A percentile compares a stretch with the other conserved stretches of the same genome.
phyloP scores from a whole-genome alignment of 2,329 filamentous ascomycete genomes.

The Claviceps purpurea region DNA sequence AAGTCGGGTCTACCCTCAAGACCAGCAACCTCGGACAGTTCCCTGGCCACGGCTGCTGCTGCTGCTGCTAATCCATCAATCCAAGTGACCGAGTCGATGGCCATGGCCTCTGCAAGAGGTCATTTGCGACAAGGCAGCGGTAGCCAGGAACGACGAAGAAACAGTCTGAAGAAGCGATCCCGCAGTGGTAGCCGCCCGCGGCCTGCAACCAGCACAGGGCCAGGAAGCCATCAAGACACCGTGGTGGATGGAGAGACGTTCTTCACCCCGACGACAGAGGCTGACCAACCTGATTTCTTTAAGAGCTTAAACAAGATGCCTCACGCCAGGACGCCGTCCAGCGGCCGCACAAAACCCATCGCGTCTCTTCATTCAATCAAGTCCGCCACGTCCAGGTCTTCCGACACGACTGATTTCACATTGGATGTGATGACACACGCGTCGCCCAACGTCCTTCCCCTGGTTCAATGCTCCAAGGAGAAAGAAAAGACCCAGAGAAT shows the following conservation, averaged over 20 bases:
- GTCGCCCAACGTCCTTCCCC: slow-evolving; percentile 33
- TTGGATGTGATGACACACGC: slow-evolving; percentile 28
- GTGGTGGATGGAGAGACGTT: slow-evolving; percentile 37
- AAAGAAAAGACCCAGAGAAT: slow-evolving; percentile 36
- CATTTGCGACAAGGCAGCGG: slow-evolving; percentile 23
- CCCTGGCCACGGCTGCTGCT: slow-evolving; percentile 6
- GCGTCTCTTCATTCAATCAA: slow-evolving; percentile 33
- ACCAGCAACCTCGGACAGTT: slow-evolving; percentile 31
- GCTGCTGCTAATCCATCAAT: slow-evolving; percentile 49
- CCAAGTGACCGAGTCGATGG: slow-evolving; percentile 59
- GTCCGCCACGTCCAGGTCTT: slow-evolving; percentile 26
- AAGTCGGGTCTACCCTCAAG: slow-evolving; percentile 19
- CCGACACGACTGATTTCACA: slow-evolving; percentile 26
- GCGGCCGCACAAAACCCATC: slow-evolving; percentile 29
- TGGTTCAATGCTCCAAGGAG: slow-evolving; percentile 41
- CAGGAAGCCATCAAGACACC: slow-evolving; percentile 23
- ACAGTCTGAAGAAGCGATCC: slow-evolving; percentile 40
- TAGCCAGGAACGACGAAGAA: slow-evolving; percentile 25
- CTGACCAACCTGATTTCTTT: slow-evolving; percentile 30
- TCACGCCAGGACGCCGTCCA: slow-evolving; percentile 24
- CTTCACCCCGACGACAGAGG: slow-evolving; percentile 34
- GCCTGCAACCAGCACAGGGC: slow-evolving; percentile 28
- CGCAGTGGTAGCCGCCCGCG: slow-evolving; percentile 35
- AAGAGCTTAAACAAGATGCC: slow-evolving; percentile 26
- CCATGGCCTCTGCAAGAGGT: slow-evolving; percentile 14